Conservation (phyloP, 2,329 filamentous ascomycete genomes). For the Diaporthe ampelina region DNA sequence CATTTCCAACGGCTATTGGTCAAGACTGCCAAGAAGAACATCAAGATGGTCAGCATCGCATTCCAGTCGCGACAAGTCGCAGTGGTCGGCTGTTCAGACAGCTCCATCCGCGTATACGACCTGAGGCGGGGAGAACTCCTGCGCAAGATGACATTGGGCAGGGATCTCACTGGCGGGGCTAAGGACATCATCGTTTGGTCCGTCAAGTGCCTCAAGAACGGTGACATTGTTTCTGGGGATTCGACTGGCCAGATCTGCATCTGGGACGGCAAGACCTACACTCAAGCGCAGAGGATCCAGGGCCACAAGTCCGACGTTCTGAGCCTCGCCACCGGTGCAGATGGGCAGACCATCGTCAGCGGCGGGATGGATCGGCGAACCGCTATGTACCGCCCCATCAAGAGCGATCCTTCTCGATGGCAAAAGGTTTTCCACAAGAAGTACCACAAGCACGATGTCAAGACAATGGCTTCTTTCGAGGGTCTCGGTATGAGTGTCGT, state of each 20-base stretch:
- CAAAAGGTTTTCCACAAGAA: slow-evolving; percentile 86
- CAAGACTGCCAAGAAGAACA: slow-evolving; percentile 84
- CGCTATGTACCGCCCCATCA: slow-evolving; percentile 80
- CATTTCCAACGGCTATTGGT: slow-evolving; percentile 83
- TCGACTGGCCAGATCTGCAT: slow-evolving; percentile 94
- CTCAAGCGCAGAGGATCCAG: slow-evolving; percentile 86
- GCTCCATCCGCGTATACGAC: slow-evolving; percentile 92
- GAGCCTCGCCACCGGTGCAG: slow-evolving; percentile 84
- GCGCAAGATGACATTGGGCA: slow-evolving; percentile 87
- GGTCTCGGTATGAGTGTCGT: slow-evolving; percentile 85
- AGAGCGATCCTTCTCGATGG: slow-evolving; percentile 78
- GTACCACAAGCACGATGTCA: slow-evolving; percentile 95
- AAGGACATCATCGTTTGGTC: slow-evolving; percentile 95
- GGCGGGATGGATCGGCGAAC: slow-evolving; percentile 93
- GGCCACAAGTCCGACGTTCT: slow-evolving; percentile 92
- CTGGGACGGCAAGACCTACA: slow-evolving; percentile 94
- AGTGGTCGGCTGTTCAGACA: slow-evolving; percentile 95
- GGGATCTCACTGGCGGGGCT: slow-evolving; percentile 80
- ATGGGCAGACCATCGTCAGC: slow-evolving; percentile 87
- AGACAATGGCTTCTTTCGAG: slow-evolving; percentile 93
- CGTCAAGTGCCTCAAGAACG: slow-evolving; percentile 87
- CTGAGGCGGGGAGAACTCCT: slow-evolving; percentile 82
- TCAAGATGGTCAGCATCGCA: slow-evolving; percentile 89
- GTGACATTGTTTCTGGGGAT: slow-evolving; percentile 94
- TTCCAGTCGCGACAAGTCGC: slow-evolving; percentile 89